These are phyloP conservation scores for Collybiopsis luxurians DNA, from an alignment of 768 basidiomycete genomes.

Conservation along the genomic window DNA sequence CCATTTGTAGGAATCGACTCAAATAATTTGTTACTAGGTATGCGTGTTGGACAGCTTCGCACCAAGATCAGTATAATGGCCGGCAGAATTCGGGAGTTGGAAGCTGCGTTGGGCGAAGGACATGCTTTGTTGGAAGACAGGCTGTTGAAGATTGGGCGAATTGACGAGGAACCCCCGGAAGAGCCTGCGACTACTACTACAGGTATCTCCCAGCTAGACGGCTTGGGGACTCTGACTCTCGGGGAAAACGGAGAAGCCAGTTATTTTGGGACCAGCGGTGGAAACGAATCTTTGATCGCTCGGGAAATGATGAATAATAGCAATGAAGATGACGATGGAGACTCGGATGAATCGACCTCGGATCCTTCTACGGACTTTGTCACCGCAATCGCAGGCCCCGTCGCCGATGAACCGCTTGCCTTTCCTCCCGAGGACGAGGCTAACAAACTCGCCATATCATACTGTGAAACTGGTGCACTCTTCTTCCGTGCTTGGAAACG, in stretches of 20 bases:
- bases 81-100: background rate
- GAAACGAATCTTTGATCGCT: constrained; percentile 4
- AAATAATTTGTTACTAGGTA: background rate
- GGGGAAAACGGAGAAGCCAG: constrained; percentile 6
- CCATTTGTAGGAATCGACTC: background rate
- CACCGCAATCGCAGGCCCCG: background rate
- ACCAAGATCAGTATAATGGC: constrained; percentile 5
- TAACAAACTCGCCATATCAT: background rate
- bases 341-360: background rate
- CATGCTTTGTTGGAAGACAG: constrained; percentile 5
- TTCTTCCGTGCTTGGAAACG: constrained; percentile 3
- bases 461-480: background rate
- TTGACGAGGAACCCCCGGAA: constrained; percentile 1
- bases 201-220: background rate
- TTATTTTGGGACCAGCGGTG: constrained; percentile 6
- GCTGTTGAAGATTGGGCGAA: constrained; percentile 1
- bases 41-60: constrained; percentile 2
- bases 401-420: background rate
- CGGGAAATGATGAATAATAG: constrained; percentile 2
- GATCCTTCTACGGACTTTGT: background rate
- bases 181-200: background rate
- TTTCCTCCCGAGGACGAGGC: constrained; percentile 1
- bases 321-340: background rate
- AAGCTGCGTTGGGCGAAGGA: constrained; percentile 4
- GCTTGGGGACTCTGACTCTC: constrained; percentile 3